These are phyloP conservation scores for Neonectria sp. DNA, from an alignment of 2,329 filamentous ascomycete species.

Conservation along the genomic window DNA sequence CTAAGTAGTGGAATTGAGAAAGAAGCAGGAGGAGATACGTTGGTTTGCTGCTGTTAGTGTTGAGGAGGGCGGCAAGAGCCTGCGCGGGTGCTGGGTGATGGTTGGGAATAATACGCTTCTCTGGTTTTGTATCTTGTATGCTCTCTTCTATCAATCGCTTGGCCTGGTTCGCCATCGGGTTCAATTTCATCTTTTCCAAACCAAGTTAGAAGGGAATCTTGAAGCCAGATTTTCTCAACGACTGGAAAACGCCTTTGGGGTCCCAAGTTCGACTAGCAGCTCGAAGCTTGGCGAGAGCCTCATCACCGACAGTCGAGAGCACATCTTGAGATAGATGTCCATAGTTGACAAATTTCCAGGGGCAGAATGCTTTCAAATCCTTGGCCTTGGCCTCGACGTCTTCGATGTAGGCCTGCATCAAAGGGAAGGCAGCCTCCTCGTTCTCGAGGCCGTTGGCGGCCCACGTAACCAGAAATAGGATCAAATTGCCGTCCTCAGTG, in stretches of 20 bases:
- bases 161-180: not conserved
- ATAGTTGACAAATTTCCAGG: slow-evolving; percentile 62
- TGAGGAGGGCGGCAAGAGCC: not conserved
- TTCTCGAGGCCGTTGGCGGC: slow-evolving; percentile 52
- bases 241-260: slow-evolving; percentile 56
- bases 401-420: slow-evolving; percentile 53
- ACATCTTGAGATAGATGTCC: slow-evolving; percentile 57
- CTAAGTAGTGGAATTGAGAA: slow-evolving; percentile 8
- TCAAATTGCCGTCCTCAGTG: slow-evolving; percentile 45
- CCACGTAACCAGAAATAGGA: slow-evolving; percentile 52
- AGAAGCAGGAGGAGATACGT: not conserved
- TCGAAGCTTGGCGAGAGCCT: slow-evolving; percentile 53
- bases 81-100: not conserved
- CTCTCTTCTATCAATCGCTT: not conserved
- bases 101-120: not conserved
- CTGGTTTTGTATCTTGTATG: not conserved
- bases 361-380: slow-evolving; percentile 45
- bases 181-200: too few species aligned
- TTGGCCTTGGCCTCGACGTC: slow-evolving; percentile 48
- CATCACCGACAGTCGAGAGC: slow-evolving; percentile 55
- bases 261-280: slow-evolving; percentile 56
- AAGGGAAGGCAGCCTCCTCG: slow-evolving; percentile 53
- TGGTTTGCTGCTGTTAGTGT: not conserved
- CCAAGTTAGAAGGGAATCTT: slow-evolving; percentile 45
- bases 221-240: slow-evolving; percentile 50